phyloP scores from a whole-genome alignment of 2,329 filamentous ascomycete genomes.

The Septoria petroselini region DNA sequence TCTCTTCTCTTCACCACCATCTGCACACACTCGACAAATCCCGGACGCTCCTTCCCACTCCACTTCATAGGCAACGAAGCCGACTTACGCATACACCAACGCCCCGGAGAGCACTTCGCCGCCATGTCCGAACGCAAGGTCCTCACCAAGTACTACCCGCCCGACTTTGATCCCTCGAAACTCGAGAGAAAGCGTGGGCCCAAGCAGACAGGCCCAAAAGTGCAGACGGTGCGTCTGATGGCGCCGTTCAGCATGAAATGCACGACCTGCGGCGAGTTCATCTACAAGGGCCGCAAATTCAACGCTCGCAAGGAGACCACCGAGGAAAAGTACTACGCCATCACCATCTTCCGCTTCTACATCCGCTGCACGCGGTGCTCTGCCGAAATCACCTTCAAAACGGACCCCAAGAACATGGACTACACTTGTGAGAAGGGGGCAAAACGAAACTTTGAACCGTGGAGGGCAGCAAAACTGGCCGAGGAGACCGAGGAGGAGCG shows the following conservation, averaged over 20 bases:
- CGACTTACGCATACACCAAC: too few relatives aligned
- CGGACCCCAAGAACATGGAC: conserved; percentile 92
- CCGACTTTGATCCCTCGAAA: conserved; percentile 86
- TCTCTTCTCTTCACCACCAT: too few relatives aligned
- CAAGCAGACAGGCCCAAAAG: conserved; percentile 71
- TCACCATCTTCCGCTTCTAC: conserved; percentile 86
- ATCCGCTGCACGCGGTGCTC: conserved; percentile 77
- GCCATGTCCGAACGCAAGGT: conserved; percentile 85
- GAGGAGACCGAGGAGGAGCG: conserved; percentile 85
- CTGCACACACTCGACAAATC: too few relatives aligned
- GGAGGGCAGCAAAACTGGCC: conserved; percentile 65
- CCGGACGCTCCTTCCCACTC: too few relatives aligned
- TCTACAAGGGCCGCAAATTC: conserved; percentile 92
- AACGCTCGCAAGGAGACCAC: conserved; percentile 92
- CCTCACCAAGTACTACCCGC: conserved; percentile 62
- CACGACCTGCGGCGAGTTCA: conserved; percentile 69
- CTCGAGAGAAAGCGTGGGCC: conserved; percentile 64
- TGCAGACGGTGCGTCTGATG: conserved; percentile 88
- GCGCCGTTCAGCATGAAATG: conserved; percentile 81
- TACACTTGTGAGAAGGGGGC: conserved; percentile 79
- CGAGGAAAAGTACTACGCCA: conserved; percentile 82
- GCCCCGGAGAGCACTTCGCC: conserved; percentile 8
- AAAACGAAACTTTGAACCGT: conserved; percentile 89
- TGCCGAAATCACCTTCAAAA: conserved; percentile 86
- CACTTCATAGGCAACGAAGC: too few relatives aligned